These are phyloP conservation scores for Paecilomyces sp. DNA, from an alignment of 2,329 filamentous ascomycete species.

Conservation along the genomic window DNA sequence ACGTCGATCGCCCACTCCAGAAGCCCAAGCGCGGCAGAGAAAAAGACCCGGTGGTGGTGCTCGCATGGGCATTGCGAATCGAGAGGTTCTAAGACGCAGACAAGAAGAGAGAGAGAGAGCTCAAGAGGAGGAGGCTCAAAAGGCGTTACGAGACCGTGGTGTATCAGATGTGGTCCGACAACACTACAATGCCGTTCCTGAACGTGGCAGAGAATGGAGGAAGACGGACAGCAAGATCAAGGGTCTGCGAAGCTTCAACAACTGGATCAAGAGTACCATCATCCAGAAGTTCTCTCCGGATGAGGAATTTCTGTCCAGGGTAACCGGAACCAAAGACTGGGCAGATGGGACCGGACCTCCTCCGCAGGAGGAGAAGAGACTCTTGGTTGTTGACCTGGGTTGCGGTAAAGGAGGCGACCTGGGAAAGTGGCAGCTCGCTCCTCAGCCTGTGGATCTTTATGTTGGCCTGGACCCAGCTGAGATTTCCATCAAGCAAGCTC, in stretches of 20 bases:
- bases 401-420: slow-evolving; percentile 96
- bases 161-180: slow-evolving; percentile 82
- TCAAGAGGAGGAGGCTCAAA: slow-evolving; percentile 29
- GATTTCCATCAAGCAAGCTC: slow-evolving; percentile 83
- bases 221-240: slow-evolving; percentile 93
- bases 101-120: slow-evolving; percentile 39
- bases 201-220: slow-evolving; percentile 89
- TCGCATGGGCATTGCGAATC: slow-evolving; percentile 30
- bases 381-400: slow-evolving; percentile 86
- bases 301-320: slow-evolving; percentile 60
- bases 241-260: slow-evolving; percentile 89
- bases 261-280: slow-evolving; percentile 96
- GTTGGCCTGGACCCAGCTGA: slow-evolving; percentile 92
- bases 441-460: slow-evolving; percentile 85
- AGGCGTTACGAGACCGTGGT: slow-evolving; percentile 41
- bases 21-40: slow-evolving; percentile 31
- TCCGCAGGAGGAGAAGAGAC: slow-evolving; percentile 41
- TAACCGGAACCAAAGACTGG: slow-evolving; percentile 38
- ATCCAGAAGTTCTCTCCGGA: slow-evolving; percentile 93
- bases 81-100: slow-evolving; percentile 32
- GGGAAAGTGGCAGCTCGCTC: slow-evolving; percentile 91
- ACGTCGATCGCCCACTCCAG: slow-evolving; percentile 34
- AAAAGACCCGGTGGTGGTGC: slow-evolving; percentile 42
- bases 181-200: slow-evolving; percentile 93
- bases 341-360: slow-evolving; percentile 29